Conservation (phyloP, 108 stramenopile species). For the Conticribra weissflogii region DNA sequence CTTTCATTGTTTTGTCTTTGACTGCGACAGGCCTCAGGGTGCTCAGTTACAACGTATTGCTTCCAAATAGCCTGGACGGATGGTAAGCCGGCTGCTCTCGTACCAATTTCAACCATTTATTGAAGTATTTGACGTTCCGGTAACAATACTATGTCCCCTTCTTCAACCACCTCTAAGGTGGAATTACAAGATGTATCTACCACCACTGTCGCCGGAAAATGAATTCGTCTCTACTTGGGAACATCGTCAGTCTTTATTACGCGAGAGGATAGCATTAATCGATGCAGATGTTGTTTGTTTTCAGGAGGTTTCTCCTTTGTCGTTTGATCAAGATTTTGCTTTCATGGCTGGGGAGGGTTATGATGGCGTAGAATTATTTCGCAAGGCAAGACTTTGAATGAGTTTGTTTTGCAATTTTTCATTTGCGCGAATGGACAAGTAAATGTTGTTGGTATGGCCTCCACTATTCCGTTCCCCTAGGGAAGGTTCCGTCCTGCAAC, state of each 20-base stretch:
- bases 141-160: background rate
- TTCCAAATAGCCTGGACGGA: slow-evolving; percentile 90
- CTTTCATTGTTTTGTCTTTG: too few species aligned
- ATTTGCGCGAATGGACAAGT: too few species aligned
- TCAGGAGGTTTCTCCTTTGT: slow-evolving; percentile 86
- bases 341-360: slow-evolving; percentile 86
- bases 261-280: slow-evolving; percentile 50
- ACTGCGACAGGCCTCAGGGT: slow-evolving; percentile 5
- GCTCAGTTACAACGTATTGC: slow-evolving; percentile 43
- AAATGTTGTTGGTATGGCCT: too few species aligned
- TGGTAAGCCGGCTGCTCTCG: slow-evolving; percentile 62
- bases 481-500: slow-evolving; percentile 89
- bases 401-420: too few species aligned
- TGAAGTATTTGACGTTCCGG: background rate
- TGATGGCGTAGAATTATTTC: slow-evolving; percentile 80
- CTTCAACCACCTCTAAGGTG: background rate
- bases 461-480: too few species aligned
- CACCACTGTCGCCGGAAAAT: slow-evolving; percentile 57
- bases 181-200: slow-evolving; percentile 91
- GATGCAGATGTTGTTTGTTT: slow-evolving; percentile 91
- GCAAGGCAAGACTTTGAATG: slow-evolving; percentile 49
- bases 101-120: background rate
- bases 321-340: slow-evolving; percentile 88
- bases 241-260: slow-evolving; percentile 62
- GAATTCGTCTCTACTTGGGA: slow-evolving; percentile 63